Conservation (phyloP, 441 rosid species). For the Erodium trifolium region DNA sequence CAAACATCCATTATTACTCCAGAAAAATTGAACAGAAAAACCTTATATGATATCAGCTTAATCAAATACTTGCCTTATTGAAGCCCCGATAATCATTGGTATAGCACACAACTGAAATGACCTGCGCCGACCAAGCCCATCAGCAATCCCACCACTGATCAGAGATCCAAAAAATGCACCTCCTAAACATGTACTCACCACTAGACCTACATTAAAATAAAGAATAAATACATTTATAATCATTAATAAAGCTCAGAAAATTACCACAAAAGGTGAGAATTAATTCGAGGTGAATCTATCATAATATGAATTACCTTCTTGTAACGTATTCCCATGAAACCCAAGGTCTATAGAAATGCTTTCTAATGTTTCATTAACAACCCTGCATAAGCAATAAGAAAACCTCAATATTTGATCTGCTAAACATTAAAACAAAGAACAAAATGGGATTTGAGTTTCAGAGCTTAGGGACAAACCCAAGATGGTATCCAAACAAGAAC, state of each 20-base stretch:
- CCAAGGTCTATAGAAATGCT: conserved; percentile 62
- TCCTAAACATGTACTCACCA: conserved; percentile 85
- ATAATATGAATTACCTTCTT: conserved; percentile 44
- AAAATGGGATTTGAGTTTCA: conserved; percentile 13
- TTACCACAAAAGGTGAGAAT: neutral
- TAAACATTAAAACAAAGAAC: conserved; percentile 1
- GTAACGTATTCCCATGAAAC: conserved; percentile 53
- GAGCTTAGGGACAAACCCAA: conserved; percentile 36
- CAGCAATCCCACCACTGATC: conserved; percentile 82
- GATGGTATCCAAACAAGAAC: conserved; percentile 61
- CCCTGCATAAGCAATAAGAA: conserved; percentile 35
- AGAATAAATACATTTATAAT: conserved; percentile 3
- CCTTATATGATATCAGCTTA: conserved; percentile 2
- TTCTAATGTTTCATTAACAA: conserved; percentile 65
- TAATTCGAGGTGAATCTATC: neutral
- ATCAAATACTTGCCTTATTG: conserved; percentile 49
- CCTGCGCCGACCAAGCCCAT: conserved; percentile 82
- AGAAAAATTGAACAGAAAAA: conserved; percentile 5
- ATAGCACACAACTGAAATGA: conserved; percentile 84
- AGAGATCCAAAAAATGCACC: conserved; percentile 87
- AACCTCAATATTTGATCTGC: neutral
- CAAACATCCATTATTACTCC: neutral
- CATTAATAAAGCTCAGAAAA: conserved; percentile 13
- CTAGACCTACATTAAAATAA: conserved; percentile 56
- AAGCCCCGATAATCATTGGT: conserved; percentile 83